phyloP scores from a whole-genome alignment of 345 rosid genomes.

The Isatis tinctoria region DNA sequence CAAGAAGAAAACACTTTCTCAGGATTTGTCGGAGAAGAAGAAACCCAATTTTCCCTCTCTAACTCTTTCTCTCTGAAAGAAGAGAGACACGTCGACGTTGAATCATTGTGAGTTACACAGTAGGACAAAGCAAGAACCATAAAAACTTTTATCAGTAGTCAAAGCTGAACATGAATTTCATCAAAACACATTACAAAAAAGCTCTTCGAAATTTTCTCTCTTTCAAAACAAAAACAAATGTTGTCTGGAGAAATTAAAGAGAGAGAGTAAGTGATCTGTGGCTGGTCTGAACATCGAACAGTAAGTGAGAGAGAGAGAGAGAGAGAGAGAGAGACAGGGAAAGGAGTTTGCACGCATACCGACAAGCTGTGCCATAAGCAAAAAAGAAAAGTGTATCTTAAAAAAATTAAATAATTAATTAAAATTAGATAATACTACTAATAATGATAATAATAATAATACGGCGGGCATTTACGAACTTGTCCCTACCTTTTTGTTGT shows the following conservation, averaged over 20 bases:
- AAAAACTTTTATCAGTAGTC: neutral
- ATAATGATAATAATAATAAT: neutral
- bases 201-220: neutral
- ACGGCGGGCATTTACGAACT: neutral
- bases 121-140: neutral
- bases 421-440: too few relatives aligned
- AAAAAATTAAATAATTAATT: neutral
- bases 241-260: neutral
- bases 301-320: slow-evolving; percentile 7
- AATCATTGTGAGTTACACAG: slow-evolving; percentile 1
- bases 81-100: neutral
- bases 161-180: neutral
- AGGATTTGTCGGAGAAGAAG: neutral
- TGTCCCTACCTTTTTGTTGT: neutral
- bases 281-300: slow-evolving; percentile 36
- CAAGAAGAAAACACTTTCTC: neutral
- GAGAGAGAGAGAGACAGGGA: slow-evolving; percentile 24
- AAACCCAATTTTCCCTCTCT: neutral
- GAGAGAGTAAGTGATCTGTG: slow-evolving; percentile 42
- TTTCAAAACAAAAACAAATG: neutral
- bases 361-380: slow-evolving; percentile 48
- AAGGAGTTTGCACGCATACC: slow-evolving; percentile 65
- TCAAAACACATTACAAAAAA: neutral
- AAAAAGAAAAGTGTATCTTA: slow-evolving; percentile 20
- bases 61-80: neutral